Evolutionary conservation across 768 basidiomycete species (phyloP), one percentile per base, ranked within the genome.

Genomic region (Podaxis sp.): DNA sequence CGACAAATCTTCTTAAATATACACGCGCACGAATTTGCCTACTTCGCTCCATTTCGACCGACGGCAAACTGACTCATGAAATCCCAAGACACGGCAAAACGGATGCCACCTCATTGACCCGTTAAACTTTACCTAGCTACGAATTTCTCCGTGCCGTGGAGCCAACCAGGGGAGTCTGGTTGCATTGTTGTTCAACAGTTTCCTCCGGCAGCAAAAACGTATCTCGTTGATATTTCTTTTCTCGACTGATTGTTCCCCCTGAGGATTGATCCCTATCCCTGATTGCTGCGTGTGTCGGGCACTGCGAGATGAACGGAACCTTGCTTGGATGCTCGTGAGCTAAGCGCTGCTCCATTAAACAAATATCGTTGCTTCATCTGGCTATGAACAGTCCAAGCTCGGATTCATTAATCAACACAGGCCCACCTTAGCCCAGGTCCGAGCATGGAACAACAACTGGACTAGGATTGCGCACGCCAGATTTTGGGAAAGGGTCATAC

Each of bases 1-100:
- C 44, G 20, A 46, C 33, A 46, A 22, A 4, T 41, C 40, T 15
- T 13, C 40, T 46, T 20, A 6, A 46, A 6, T 17, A 46, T 22
- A n/a, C 44, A 46, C 38, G 44, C 59, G 51, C 51, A 51, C 49
- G 58, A 60, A n/a, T 38, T 59, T 30, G 51, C 20, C n/a, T 24
- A 7, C 59, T 44, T n/a, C 22, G 13, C 36, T 60, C 49, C 58
- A 60, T 60, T 59, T 26, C 58, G 37, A 22, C 49, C 49, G 33
- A 50, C 15, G 36, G 49, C 4, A 22, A 56, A 38, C 26, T 60
- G 58, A 52, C 49, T 60, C 49, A 36, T 30, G 22, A n/a, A n/a
- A 17, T 15, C 26, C 13, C 20, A 48, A 59, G 58, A 38, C 46
- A 30, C 49, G 36, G 38, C 24, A 30, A 60, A 58, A 40, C 17